These are phyloP conservation scores for Lathyrus sativus DNA, from an alignment of 306 rosid genomes.

Conservation along the genomic window DNA sequence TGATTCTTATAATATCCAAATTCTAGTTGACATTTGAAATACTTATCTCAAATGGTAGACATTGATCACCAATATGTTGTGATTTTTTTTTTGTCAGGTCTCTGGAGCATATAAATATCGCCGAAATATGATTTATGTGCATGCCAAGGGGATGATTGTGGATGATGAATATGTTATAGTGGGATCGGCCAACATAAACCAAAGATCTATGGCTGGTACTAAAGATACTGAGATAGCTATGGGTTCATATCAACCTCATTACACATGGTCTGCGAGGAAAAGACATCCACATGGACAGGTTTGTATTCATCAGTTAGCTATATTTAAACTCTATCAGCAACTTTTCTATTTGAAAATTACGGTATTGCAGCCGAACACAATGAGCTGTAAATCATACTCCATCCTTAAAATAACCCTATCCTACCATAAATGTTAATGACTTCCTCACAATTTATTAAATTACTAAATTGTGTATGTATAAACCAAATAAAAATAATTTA, in stretches of 20 bases:
- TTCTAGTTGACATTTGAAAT: background rate
- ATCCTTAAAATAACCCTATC: conserved; percentile 26
- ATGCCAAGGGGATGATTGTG: conserved; percentile 90
- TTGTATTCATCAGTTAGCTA: conserved; percentile 37
- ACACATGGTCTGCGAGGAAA: conserved; percentile 65
- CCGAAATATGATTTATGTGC: conserved; percentile 93
- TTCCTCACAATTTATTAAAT: conserved; percentile 25
- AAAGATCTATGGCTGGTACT: conserved; percentile 95
- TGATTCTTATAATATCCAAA: conserved; percentile 3
- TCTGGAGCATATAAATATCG: conserved; percentile 47
- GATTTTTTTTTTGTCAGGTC: conserved; percentile 47
- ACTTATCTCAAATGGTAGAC: conserved; percentile 3
- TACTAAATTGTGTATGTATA: conserved; percentile 25
- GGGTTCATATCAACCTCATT: conserved; percentile 94
- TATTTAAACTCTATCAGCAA: conserved; percentile 3
- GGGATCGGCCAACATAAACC: conserved; percentile 98
- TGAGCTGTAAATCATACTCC: conserved; percentile 24
- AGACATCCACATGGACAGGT: conserved; percentile 88
- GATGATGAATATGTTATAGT: conserved; percentile 87
- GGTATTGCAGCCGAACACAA: conserved; percentile 10
- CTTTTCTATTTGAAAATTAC: conserved; percentile 14
- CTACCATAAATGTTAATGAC: conserved; percentile 13
- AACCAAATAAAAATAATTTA: conserved; percentile 12
- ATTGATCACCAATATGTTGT: conserved; percentile 25
- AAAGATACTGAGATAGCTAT: conserved; percentile 97